These are phyloP conservation scores for Talaromyces proteolyticus DNA, from an alignment of 495 filamentous ascomycete genomes.

Conservation along the genomic window DNA sequence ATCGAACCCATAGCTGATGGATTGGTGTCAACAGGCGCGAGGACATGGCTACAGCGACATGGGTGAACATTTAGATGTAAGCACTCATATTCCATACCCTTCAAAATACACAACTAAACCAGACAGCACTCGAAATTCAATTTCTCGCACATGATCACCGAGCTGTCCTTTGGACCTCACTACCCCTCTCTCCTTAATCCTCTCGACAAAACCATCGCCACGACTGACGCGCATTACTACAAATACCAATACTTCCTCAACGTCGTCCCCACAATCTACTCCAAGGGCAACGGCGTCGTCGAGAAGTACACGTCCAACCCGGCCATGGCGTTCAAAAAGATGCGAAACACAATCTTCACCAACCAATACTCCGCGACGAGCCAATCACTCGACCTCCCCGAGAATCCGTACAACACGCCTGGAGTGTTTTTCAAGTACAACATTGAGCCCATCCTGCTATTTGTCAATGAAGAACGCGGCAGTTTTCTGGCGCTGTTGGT, in stretches of 20 bases:
- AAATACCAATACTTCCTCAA: conserved; percentile 99
- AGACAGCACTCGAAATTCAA: conserved; percentile 66
- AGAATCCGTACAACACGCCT: conserved; percentile 59
- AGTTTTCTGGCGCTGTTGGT: conserved; percentile 69
- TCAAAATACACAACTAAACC: conserved; percentile 1
- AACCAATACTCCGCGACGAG: conserved; percentile 98
- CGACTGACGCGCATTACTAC: conserved; percentile 73
- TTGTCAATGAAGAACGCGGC: conserved; percentile 75
- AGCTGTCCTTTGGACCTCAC: conserved; percentile 93
- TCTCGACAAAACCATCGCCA: conserved; percentile 82
- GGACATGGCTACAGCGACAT: conserved; percentile 88
- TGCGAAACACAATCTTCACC: conserved; percentile 65
- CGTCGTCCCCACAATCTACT: conserved; percentile 93
- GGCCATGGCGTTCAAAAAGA: conserved; percentile 14
- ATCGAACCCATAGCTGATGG: no score
- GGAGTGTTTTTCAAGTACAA: conserved; percentile 99
- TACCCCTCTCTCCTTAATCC: conserved; percentile 92
- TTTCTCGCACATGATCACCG: conserved; percentile 95
- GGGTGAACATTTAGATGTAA: conserved; percentile 78
- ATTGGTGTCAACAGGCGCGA: conserved; percentile 59
- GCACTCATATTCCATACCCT: conserved; percentile 10
- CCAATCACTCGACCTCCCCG: conserved; percentile 61
- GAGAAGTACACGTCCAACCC: conserved; percentile 28
- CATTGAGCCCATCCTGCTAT: conserved; percentile 90
- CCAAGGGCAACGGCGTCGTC: conserved; percentile 45